Evolutionary conservation across 2,329 filamentous ascomycete genomes (phyloP), one percentile per base, ranked within the genome.

Genomic region (Aureobasidium sp.): DNA sequence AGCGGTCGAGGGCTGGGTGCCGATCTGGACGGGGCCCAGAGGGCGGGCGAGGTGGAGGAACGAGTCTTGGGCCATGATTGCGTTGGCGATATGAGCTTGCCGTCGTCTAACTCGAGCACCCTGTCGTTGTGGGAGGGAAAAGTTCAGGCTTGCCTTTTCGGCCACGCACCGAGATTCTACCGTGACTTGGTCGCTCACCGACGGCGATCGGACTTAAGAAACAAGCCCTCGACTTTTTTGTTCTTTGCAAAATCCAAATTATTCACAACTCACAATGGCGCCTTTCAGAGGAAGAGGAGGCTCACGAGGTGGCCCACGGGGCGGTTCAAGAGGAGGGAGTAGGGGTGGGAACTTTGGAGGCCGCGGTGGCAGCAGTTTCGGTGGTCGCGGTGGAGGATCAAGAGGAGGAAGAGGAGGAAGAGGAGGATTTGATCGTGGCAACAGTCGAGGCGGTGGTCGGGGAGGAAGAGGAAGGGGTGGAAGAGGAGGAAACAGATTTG

Each of bases 41-140:
- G 94, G 94, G 77, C 94, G 87, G 73, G 93, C 88, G 68, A 99
- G 88, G 77, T 99, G 94, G 72, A 97, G 86, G 81, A 96, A 97
- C 67, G 89, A 88, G 76, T 93, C 89, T 75, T 86, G 79, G 76
- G 90, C 88, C 91, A 96, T 96, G 78, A 72, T 91, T 54, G 57
- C 56, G 60, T 64, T 48, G 61, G 49, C 37, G 63, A 61, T 48
- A 52, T 58, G 33, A 47, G 47, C 47, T 57, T 45, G 62, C 39
- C 47, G 58, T 44, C 54, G 63, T 60, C 62, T 60, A 42, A 45
- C 47, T 58, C 29, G 24, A 47, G 29, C 40, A 35, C 40, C 40
- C 45, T 49, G 44, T 39, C 45, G 44, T 50, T 47, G 57, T 50
- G 42, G 24, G 31, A 31, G 24, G 31, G 14, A 49, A 40, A 33